phyloP scores from a whole-genome alignment of 2,329 filamentous ascomycete species.

The Exophiala phaeomuriformis region DNA sequence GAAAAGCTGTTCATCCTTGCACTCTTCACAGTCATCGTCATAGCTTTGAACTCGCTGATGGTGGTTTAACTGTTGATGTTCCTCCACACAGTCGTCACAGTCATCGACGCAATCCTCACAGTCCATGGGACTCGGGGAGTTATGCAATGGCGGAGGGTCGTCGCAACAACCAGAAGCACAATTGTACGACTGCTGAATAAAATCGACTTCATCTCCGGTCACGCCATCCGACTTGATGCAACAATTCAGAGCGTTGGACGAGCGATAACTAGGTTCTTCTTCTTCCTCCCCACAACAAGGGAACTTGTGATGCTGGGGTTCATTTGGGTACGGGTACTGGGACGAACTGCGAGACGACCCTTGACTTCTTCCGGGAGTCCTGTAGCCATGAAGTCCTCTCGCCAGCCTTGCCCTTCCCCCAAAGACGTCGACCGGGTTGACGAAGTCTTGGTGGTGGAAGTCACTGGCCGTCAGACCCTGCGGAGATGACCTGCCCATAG shows the following conservation, averaged over 20 bases:
- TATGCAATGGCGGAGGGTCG: slow-evolving; percentile 8
- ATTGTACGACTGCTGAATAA: neutral
- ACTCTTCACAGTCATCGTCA: slow-evolving; percentile 24
- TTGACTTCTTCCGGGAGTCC: slow-evolving; percentile 11
- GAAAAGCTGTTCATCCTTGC: slow-evolving; percentile 17
- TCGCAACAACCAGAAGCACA: slow-evolving; percentile 4
- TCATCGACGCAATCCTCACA: slow-evolving; percentile 24
- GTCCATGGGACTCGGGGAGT: slow-evolving; percentile 20
- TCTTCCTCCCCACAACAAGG: slow-evolving; percentile 17
- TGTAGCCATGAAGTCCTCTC: slow-evolving; percentile 11
- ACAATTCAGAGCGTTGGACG: slow-evolving; percentile 11
- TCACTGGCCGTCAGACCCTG: slow-evolving; percentile 20
- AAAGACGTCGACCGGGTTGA: slow-evolving; percentile 23
- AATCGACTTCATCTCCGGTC: neutral
- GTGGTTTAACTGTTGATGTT: slow-evolving; percentile 15
- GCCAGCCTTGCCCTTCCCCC: slow-evolving; percentile 15
- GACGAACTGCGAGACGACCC: slow-evolving; percentile 11
- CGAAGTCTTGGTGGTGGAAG: slow-evolving; percentile 23
- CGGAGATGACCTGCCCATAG: slow-evolving; percentile 18
- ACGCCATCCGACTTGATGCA: slow-evolving; percentile 8
- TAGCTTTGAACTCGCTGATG: slow-evolving; percentile 3
- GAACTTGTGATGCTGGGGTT: slow-evolving; percentile 12
- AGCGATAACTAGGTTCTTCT: slow-evolving; percentile 2
- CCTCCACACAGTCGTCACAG: slow-evolving; percentile 24
- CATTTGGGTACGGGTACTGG: slow-evolving; percentile 6